A percentile compares a stretch with the other conserved stretches of the same genome.
Evolutionary conservation across 306 rosid species (phyloP).

Genomic region (Malus fusca): DNA sequence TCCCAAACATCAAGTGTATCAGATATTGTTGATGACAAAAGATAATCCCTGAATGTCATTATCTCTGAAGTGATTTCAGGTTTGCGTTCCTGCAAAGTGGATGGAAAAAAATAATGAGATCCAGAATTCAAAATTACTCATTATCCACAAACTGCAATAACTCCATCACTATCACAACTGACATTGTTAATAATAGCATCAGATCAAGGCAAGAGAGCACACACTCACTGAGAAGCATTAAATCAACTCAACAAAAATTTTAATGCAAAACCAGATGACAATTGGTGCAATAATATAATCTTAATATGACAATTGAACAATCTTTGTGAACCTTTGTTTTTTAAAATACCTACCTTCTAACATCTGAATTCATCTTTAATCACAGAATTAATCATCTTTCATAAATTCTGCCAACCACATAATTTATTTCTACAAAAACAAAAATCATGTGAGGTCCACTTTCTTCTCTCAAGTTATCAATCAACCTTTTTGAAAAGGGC

Average conservation of each 20-base stretch:
- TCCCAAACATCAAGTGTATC: slow-evolving; percentile 99
- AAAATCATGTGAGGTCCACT: not conserved
- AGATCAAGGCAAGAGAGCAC: not conserved
- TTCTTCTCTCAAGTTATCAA: not conserved
- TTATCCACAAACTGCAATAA: not conserved
- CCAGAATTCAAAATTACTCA: not conserved
- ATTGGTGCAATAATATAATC: not conserved
- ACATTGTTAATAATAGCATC: not conserved
- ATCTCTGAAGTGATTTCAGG: slow-evolving; percentile 79
- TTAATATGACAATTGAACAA: not conserved
- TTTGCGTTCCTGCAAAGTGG: slow-evolving; percentile 67
- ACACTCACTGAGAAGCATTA: not conserved
- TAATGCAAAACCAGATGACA: not conserved
- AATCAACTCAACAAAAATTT: not conserved
- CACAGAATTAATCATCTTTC: not conserved
- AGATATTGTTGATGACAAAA: slow-evolving; percentile 79
- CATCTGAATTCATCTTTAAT: not conserved
- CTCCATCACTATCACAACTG: not conserved
- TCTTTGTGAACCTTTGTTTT: not conserved
- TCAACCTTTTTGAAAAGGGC: not conserved
- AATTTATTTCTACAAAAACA: not conserved
- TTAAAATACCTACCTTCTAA: not conserved
- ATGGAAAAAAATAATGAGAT: not conserved
- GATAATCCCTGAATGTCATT: slow-evolving; percentile 92
- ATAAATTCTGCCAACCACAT: not conserved